Evolutionary conservation across 179 eudicot species (phyloP).

Genomic region (Actinidia chinensis): DNA sequence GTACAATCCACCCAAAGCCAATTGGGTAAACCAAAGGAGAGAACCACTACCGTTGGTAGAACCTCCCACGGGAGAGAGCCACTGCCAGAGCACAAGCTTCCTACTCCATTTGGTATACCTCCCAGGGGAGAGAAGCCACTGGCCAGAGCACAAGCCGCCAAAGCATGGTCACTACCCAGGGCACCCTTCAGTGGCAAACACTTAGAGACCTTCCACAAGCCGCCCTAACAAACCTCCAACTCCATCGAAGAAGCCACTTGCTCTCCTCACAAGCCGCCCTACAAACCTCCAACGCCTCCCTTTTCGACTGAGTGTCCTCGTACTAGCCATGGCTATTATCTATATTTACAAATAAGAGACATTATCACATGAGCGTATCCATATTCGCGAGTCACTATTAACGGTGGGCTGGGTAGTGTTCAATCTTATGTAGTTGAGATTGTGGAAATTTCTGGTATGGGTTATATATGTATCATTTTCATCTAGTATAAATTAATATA

Average conservation of each 20-base stretch:
- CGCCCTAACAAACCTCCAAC: conserved; percentile 10
- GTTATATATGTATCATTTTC: not conserved
- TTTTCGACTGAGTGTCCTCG: not conserved
- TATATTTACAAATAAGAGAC: conserved; percentile 6
- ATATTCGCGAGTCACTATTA: not conserved
- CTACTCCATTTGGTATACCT: conserved; percentile 2
- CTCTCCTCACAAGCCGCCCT: conserved; percentile 8
- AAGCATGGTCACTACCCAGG: conserved; percentile 10
- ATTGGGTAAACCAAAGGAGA: not conserved
- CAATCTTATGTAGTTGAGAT: not conserved
- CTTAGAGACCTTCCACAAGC: not conserved
- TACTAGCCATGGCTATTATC: not conserved
- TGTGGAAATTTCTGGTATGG: not conserved
- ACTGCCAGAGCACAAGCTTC: conserved; percentile 12
- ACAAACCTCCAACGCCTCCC: conserved; percentile 5
- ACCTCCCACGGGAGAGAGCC: conserved; percentile 15
- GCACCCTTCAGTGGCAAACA: not conserved
- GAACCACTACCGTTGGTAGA: not conserved
- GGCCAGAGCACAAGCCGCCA: conserved; percentile 11
- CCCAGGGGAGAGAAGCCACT: conserved; percentile 20
- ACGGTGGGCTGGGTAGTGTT: not conserved
- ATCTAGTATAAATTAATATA: not conserved
- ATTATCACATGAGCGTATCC: not conserved
- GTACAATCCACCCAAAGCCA: not conserved
- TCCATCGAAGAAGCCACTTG: conserved; percentile 8